Conservation (phyloP, 805 yeast genomes). For the Soucietia sequanensis region DNA sequence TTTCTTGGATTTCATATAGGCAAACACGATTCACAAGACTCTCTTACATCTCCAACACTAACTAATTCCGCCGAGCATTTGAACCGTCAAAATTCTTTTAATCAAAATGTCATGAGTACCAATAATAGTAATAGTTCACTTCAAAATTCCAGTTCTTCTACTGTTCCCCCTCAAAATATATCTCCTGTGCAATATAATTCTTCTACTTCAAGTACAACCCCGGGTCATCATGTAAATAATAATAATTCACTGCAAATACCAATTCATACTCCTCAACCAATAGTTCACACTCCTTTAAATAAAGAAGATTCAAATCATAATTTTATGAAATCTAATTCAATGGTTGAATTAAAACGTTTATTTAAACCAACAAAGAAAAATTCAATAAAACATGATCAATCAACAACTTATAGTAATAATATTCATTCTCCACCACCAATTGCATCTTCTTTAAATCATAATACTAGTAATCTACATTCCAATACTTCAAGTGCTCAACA, state of each 20-base stretch:
- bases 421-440: constrained; percentile 32
- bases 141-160: constrained; percentile 1
- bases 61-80: constrained; percentile 32
- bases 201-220: neutral
- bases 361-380: constrained; percentile 56
- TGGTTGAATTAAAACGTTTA: constrained; percentile 71
- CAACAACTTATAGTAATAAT: constrained; percentile 18
- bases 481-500: constrained; percentile 9
- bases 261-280: neutral
- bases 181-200: neutral
- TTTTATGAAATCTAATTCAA: constrained; percentile 45
- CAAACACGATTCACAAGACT: constrained; percentile 39
- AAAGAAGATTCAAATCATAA: constrained; percentile 29
- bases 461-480: constrained; percentile 3
- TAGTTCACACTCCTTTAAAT: constrained; percentile 7
- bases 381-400: constrained; percentile 11
- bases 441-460: constrained; percentile 7
- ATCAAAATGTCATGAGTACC: constrained; percentile 7
- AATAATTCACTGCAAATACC: neutral
- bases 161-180: neutral
- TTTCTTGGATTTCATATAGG: constrained; percentile 44
- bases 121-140: constrained; percentile 5
- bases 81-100: constrained; percentile 13
- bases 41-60: constrained; percentile 33
- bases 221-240: neutral